Evolutionary conservation across 768 basidiomycete genomes (phyloP), one percentile per base, ranked within the genome.

Genomic region (Lactarius vividus): DNA sequence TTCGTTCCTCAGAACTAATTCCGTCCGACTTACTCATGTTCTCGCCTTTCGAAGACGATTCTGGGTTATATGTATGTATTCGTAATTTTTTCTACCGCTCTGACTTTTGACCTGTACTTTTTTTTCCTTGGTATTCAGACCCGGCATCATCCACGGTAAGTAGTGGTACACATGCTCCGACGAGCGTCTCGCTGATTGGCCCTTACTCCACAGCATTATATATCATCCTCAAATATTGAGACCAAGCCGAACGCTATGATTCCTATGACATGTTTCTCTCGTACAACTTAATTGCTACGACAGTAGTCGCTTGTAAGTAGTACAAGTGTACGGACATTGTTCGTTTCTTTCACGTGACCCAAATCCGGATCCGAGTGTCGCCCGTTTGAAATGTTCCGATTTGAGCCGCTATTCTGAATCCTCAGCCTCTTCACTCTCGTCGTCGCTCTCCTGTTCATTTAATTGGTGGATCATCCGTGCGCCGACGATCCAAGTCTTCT

Each of bases 381-480:
- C 62, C 29, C 33, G 33, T 46, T 11, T 15, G n/a, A 56, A 13
- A 57, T 66, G 26, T 61, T 60, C 54, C 70, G 70, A 4, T 69
- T 70, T n/a, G 71, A 67, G 10, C 74, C 72, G 23, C 72, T 73
- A 29, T 71, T 73, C 73, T 37, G 62, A 67, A 18, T 63, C 62
- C 16, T 40, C 18, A 2, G 20, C 57, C 15, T 31, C 42, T 58
- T 55, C 64, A 44, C 63, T 66, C 16, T 26, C 75, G 73, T 79
- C 78, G 28, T 81, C 78, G 7, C 84, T 89, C 23, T 88, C 90
- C 73, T 92, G 91, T 60, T 86, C 88, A 70, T 92, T 84, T 57
- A 93, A 88, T 72, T 93, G 89, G 69, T 90, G 81, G 62, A 96
- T 90, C 85, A 93, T 87, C 68, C 83, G 84, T 35, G 83, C 80